Evolutionary conservation across 2,329 filamentous ascomycete species (phyloP), one percentile per base, ranked within the genome.

Genomic region (Aureobasidium sp.): DNA sequence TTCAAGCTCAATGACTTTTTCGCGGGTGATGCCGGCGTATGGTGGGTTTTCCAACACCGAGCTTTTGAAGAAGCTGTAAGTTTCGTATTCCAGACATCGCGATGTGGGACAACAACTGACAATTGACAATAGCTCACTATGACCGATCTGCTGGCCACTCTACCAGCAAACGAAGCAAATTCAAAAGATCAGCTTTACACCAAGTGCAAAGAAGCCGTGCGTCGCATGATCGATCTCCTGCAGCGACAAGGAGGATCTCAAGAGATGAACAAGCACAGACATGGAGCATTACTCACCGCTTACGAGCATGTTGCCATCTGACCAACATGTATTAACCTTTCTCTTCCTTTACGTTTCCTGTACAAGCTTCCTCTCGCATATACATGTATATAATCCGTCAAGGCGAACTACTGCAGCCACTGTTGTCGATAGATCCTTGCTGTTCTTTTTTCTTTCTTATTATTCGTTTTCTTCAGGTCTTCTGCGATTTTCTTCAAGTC

Each of bases 1-100:
- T 91, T 92, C 72, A 79, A 91, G 62, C 79, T 91, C 7, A 89
- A 86, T 74, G 78, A 77, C 41, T 75, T 90, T 14, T 85, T 91
- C 65, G 84, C 87, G 67, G 78, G 79, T 17, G 89, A 93, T 75
- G 87, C 88, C 1, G 82, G 86, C 15, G 88, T 91, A 0, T 92
- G 89, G 89, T 93, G 89, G 89, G 88, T 90, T 0, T 90, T 91
- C 67, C 89, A 91, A 71, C 89, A 92, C 70, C 79, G 89, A 1
- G 89, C 89, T 0, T 92, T 92, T 70, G 79, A 92, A 58, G 89
- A 92, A 76, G 87, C 87, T 36, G 70, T 89, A 84, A 74, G 89
- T 56, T 57, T 71, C n/a, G 11, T 71, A 9, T 68, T 65, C 27
- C 67, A 68, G 51, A 62, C 70, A 22, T 58, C 71, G 7, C 6